A percentile compares a stretch with the other conserved stretches of the same genome.
Conservation (phyloP, 2,329 filamentous ascomycete species). For the Aurifilum marmelostoma region DNA sequence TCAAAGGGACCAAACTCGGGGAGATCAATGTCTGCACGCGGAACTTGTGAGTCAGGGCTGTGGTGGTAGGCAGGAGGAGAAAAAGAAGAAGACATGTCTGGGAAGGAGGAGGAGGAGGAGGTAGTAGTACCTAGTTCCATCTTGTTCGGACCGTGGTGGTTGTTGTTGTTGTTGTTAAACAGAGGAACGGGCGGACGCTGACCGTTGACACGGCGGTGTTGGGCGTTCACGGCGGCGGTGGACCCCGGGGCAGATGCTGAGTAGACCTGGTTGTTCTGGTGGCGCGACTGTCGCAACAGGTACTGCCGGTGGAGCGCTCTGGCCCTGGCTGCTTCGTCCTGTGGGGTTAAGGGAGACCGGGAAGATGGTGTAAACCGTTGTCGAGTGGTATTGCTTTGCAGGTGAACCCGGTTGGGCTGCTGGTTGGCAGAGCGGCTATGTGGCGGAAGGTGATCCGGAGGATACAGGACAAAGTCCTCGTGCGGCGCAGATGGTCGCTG, state of each 20-base stretch:
- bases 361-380: constrained; percentile 45
- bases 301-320: constrained; percentile 39
- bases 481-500: constrained; percentile 18
- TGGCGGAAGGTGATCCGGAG: constrained; percentile 45
- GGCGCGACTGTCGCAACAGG: not conserved
- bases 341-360: constrained; percentile 17
- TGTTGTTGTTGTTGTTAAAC: constrained; percentile 65
- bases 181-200: constrained; percentile 71
- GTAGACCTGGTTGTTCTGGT: constrained; percentile 62
- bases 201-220: constrained; percentile 46
- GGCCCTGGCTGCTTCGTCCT: not conserved
- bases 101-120: constrained; percentile 18
- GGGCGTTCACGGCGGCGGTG: constrained; percentile 59
- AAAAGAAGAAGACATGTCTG: constrained; percentile 28
- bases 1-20: constrained; percentile 60
- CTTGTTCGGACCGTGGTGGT: too few species aligned
- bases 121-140: constrained; percentile 60
- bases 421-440: constrained; percentile 51
- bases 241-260: constrained; percentile 68
- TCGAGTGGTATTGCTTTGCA: constrained; percentile 38
- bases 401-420: constrained; percentile 47
- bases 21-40: constrained; percentile 56
- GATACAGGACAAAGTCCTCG: constrained; percentile 19
- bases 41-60: constrained; percentile 38
- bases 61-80: not conserved